These are phyloP conservation scores for Circinella minor DNA, from an alignment of 371 early-diverging fungal genomes.

Conservation along the genomic window DNA sequence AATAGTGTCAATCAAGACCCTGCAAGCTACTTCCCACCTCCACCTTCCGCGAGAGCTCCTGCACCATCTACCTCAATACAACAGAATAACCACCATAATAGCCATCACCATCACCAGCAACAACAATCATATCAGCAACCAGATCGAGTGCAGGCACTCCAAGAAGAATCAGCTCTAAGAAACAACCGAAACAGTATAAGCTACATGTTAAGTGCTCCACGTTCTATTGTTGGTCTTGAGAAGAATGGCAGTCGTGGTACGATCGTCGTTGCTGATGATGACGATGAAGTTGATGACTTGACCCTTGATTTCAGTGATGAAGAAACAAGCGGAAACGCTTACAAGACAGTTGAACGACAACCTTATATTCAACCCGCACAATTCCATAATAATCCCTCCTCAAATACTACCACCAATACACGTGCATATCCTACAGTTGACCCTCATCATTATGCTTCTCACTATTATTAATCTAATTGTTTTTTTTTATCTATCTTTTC, in stretches of 20 bases:
- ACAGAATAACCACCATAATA: background rate
- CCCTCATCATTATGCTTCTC: background rate
- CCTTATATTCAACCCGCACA: slow-evolving; percentile 8
- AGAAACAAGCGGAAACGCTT: background rate
- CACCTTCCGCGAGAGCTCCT: background rate
- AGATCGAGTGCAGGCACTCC: slow-evolving; percentile 15
- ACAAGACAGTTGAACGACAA: slow-evolving; percentile 14
- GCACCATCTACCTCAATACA: background rate
- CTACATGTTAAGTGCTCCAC: slow-evolving; percentile 55
- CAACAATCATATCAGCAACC: background rate
- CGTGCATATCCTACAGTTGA: slow-evolving; percentile 3
- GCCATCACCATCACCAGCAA: slow-evolving; percentile 11
- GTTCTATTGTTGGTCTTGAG: slow-evolving; percentile 56
- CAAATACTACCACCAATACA: background rate
- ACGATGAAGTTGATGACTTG: slow-evolving; percentile 16
- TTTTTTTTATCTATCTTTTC: background rate
- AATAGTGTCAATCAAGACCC: background rate
- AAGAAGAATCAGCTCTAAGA: slow-evolving; percentile 40
- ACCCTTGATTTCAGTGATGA: background rate
- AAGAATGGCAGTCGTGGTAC: slow-evolving; percentile 32
- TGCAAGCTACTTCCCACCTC: slow-evolving; percentile 1
- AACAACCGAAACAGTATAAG: slow-evolving; percentile 58
- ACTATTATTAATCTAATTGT: background rate
- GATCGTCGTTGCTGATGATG: slow-evolving; percentile 4
- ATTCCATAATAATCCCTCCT: background rate